A percentile compares a stretch with the other conserved stretches of the same genome.
These are phyloP conservation scores for Chaetomium globosum DNA, from an alignment of 2,329 filamentous ascomycete species.

Conservation along the genomic window DNA sequence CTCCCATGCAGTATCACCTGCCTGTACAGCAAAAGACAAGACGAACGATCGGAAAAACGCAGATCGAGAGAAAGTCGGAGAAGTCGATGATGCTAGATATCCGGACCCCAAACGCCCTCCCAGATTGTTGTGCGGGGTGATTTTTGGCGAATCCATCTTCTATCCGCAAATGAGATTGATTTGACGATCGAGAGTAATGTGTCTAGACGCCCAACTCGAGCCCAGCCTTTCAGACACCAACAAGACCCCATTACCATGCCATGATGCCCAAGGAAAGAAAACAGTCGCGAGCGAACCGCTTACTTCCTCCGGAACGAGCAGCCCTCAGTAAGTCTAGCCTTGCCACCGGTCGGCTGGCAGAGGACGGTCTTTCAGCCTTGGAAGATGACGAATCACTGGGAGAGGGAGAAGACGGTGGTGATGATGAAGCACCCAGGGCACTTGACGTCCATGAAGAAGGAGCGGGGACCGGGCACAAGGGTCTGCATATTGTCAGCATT, in stretches of 20 bases:
- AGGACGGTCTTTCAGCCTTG: slow-evolving; percentile 99
- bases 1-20: slow-evolving; percentile 55
- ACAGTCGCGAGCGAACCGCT: slow-evolving; percentile 53
- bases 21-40: slow-evolving; percentile 46
- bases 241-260: slow-evolving; percentile 58
- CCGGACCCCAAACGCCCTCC: slow-evolving; percentile 75
- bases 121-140: slow-evolving; percentile 52
- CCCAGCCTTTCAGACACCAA: slow-evolving; percentile 59
- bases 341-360: slow-evolving; percentile 99
- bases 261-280: slow-evolving; percentile 51
- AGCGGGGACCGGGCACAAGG: slow-evolving; percentile 93
- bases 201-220: slow-evolving; percentile 42
- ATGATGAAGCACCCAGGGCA: slow-evolving; percentile 99
- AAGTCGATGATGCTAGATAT: slow-evolving; percentile 72
- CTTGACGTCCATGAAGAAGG: slow-evolving; percentile 99
- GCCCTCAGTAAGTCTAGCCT: slow-evolving; percentile 97
- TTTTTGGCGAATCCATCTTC: slow-evolving; percentile 68
- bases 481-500: slow-evolving; percentile 56
- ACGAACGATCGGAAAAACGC: slow-evolving; percentile 49
- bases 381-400: slow-evolving; percentile 99
- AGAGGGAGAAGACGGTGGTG: slow-evolving; percentile 99
- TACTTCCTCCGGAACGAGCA: slow-evolving; percentile 99
- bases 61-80: slow-evolving; percentile 47
- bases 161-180: slow-evolving; percentile 63
- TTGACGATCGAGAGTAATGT: slow-evolving; percentile 45